Evolutionary conservation across 2,329 filamentous ascomycete genomes (phyloP), one percentile per base, ranked within the genome.

Genomic region (Didymella lethalis): DNA sequence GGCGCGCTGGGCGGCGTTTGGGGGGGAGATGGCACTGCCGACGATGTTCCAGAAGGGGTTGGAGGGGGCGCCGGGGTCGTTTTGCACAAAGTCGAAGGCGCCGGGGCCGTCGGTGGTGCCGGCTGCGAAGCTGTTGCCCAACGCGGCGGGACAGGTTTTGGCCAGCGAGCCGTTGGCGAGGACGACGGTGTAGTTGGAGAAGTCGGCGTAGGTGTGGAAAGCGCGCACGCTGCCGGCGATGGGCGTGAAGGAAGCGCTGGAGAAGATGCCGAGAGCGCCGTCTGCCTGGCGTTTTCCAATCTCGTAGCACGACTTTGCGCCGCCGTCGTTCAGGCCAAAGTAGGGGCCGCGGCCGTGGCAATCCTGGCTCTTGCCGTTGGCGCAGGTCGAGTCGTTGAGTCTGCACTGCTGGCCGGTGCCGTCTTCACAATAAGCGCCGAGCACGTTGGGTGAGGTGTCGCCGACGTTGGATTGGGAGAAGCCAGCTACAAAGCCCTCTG

Each of bases 381-480:
- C 86, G 68, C 94, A 98, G 0, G 93, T 95, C 77, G 92, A 96
- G 71, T 94, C 93, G 66, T 92, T 85, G 66, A 91, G 88, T 64
- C 84, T 88, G 75, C 91, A 95, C 77, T 85, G 80, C 63, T 86
- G 75, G 20, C 77, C 73, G 1, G 90, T 88, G 3, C 90, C 91
- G 73, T 95, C 93, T 74, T 97, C 93, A 67, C 94, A 97, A 81
- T 88, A 96, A 1, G 93, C 92, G 1, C 93, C 94, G 6, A 92
- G 83, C 0, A 94, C 86, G 68, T 97, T 97, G 2, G 94, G 94
- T 1, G 89, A 91, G 0, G 93, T 96, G 70, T 98, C 94, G 23
- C 92, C 94, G 20, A 97, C 92, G 64, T 90, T 97, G 11, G 93
- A 87, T 75, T 97, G 94, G 0, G 92, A 95, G 75, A 97, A 98